A percentile compares a stretch with the other conserved stretches of the same genome.
Conservation (phyloP, 441 rosid genomes). For the Pelargonium myrrhifolium region DNA sequence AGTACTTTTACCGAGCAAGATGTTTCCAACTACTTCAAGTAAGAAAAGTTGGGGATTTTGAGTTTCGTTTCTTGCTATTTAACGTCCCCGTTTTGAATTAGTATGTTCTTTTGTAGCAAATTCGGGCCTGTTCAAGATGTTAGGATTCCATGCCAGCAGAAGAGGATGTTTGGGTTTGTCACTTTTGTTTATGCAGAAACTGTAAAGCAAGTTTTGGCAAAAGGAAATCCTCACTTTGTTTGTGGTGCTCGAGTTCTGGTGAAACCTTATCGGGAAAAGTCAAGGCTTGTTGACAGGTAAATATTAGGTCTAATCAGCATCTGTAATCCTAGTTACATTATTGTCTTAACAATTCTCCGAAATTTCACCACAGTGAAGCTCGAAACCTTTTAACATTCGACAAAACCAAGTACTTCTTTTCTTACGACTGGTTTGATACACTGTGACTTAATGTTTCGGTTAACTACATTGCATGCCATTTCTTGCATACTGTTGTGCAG, state of each 20-base stretch:
- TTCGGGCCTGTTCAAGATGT: slow-evolving; percentile 91
- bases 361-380: background rate
- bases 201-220: slow-evolving; percentile 55
- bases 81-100: slow-evolving; percentile 8
- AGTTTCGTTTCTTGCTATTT: background rate
- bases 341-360: background rate
- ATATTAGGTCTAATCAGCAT: background rate
- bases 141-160: slow-evolving; percentile 84
- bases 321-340: background rate
- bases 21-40: slow-evolving; percentile 77
- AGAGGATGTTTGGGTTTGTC: slow-evolving; percentile 92
- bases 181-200: slow-evolving; percentile 68
- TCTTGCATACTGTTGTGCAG: slow-evolving; percentile 19
- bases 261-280: slow-evolving; percentile 75
- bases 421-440: background rate
- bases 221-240: slow-evolving; percentile 86
- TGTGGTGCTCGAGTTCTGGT: slow-evolving; percentile 91
- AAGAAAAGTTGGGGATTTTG: slow-evolving; percentile 3
- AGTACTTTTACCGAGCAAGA: slow-evolving; percentile 81
- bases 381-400: slow-evolving; percentile 5
- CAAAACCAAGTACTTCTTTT: slow-evolving; percentile 16
- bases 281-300: slow-evolving; percentile 58
- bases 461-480: background rate
- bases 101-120: slow-evolving; percentile 33
- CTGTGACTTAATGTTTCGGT: background rate